A percentile compares a stretch with the other conserved stretches of the same genome.
Conservation (phyloP, 139 green algal species). For the Dunaliella primolecta region DNA sequence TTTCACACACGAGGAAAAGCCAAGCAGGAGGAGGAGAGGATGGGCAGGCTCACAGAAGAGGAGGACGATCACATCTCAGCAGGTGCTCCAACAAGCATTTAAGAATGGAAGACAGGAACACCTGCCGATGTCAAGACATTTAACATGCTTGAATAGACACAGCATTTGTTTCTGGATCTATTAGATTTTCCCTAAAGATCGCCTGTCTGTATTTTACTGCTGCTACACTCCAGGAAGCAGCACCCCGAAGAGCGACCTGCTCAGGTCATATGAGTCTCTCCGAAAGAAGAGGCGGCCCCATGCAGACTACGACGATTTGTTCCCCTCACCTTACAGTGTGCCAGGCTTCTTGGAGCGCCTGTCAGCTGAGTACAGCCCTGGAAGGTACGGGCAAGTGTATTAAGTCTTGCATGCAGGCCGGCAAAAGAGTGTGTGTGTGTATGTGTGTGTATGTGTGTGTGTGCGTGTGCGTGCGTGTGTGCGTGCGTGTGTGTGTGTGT, state of each 20-base stretch:
- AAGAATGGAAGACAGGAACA: no score
- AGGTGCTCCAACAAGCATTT: no score
- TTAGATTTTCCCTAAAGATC: no score
- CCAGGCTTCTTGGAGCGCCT: background rate
- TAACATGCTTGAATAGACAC: no score
- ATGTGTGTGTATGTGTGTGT: background rate
- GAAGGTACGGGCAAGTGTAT: background rate
- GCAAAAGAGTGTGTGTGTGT: background rate
- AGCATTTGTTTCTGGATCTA: no score
- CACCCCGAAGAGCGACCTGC: slow-evolving; percentile 3
- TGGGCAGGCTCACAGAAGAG: no score
- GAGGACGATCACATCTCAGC: no score
- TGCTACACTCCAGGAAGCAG: background rate
- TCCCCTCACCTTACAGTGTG: background rate
- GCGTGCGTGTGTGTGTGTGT: background rate
- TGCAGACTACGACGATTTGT: background rate
- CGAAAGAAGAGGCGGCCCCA: background rate
- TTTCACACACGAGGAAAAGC: no score
- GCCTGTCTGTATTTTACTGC: no score
- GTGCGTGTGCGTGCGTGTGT: background rate
- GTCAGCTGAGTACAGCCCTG: background rate
- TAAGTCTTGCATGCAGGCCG: no score
- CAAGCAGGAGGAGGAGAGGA: no score
- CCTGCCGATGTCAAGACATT: no score
- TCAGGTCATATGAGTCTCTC: background rate